Evolutionary conservation across 345 rosid genomes (phyloP), one percentile per base, ranked within the genome.

Genomic region (Salix brachista): DNA sequence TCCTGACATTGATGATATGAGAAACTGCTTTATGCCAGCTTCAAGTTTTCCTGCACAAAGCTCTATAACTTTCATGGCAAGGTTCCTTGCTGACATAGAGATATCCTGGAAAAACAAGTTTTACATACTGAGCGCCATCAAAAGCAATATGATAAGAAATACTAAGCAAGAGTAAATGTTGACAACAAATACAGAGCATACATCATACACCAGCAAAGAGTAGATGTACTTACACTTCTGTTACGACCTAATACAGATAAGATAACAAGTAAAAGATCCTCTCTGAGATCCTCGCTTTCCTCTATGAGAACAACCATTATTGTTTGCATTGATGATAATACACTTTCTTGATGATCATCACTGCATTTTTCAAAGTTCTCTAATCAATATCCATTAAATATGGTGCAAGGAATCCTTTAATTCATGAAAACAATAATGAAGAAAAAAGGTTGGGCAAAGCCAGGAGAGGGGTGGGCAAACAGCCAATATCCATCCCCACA

Each of bases 341-440:
- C 94, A 85, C 87, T 88, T 84, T 92, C 92, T 67, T 91, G 98
- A 82, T 92, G 98, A 82, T 93, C 96, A 88, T 93, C 98, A 68
- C 99, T 96, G 97, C 88, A 85, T 25, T 50, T 52, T 75, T 70
- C 78, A 70, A 65, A 67, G 46, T 60, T 65, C 67, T 68, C 52
- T 80, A 64, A 23, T 37, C 34, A 78, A 32, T 30, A 44, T 61
- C 48, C 25, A 67, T 28, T 52, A 69, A 73, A 75, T 21, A 26
- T 13, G 4, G 67, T 61, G 26, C 67, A 41, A 18, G 30, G 62
- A 42, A 30, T 42, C 50, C 61, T 19, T 42, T 7, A 65, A 37
- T 32, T 62, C 37, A n/a, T 7, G n/a, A 60, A 61, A 79, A 12
- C 13, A 74, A 32, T 60, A 26, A 3, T 8, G 34, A 44, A 23